Conservation (phyloP, 805 yeast species). For the Pichia eremophila region DNA sequence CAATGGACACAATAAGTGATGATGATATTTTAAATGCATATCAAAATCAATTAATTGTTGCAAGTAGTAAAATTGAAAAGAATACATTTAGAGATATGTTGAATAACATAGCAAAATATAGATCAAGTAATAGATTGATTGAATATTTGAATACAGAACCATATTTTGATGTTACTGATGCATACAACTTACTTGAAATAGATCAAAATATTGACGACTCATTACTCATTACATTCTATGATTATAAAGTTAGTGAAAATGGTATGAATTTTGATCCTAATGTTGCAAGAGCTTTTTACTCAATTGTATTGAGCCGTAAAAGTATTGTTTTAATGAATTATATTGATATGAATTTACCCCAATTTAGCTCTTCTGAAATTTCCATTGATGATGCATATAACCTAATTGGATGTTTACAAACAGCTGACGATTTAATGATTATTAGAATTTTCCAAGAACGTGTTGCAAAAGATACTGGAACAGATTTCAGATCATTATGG, state of each 20-base stretch:
- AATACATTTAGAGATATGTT: constrained; percentile 31
- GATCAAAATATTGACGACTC: constrained; percentile 54
- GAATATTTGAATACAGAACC: constrained; percentile 39
- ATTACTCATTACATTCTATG: constrained; percentile 65
- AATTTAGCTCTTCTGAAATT: constrained; percentile 12
- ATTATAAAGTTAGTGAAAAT: constrained; percentile 48
- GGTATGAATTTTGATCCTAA: constrained; percentile 30
- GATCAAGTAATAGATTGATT: constrained; percentile 28
- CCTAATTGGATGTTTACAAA: constrained; percentile 38
- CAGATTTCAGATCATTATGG: constrained; percentile 49
- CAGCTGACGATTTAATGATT: constrained; percentile 49
- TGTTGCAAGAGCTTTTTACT: constrained; percentile 48
- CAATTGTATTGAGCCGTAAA: constrained; percentile 50
- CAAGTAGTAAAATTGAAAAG: constrained; percentile 17
- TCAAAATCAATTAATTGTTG: constrained; percentile 17
- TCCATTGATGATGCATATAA: constrained; percentile 34
- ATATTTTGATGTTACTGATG: constrained; percentile 33
- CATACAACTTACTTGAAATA: constrained; percentile 43
- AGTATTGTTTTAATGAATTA: constrained; percentile 50
- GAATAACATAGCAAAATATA: constrained; percentile 29
- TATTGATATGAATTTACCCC: constrained; percentile 36
- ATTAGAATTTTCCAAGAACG: constrained; percentile 44
- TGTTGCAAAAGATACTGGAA: constrained; percentile 28
- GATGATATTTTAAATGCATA: constrained; percentile 22
- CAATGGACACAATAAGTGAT: constrained; percentile 16